Base-by-base conservation (phyloP, 2,329 filamentous ascomycete genomes). In the Nectriaceae sp. region DNA sequence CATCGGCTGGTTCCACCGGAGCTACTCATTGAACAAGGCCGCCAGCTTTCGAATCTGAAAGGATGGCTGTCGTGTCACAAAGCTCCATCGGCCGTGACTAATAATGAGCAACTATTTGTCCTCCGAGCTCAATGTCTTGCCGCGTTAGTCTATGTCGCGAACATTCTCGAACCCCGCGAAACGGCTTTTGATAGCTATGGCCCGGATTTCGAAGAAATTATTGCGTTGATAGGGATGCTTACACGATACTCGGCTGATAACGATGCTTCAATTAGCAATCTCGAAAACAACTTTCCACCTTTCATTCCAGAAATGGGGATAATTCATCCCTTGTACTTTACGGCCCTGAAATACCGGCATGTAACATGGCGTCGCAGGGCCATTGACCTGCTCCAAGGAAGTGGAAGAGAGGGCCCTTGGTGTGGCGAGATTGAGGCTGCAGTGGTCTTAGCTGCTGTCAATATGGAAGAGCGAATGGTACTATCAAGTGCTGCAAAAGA, bases 21-120 rank as follows among this genome's bases (percentile, higher is more conserved):
- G 1, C 15, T 60, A 4, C 56, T 60, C n/a, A 56, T 60, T 2
- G 54, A 60, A 4, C 56, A 60, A 20, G 57, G 57, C 10, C 54
- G 48, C 4, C 54, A 56, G 8, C 50, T 60, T 2, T 24, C 40
- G 1, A 48, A 22, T 11, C 5, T 60, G 11, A 56, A 50, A 8
- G 52, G 52, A 19, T 60, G 57, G 57, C 22, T 60, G 0, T 10
- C 52, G 3, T 11, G 3, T 1, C 51, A 60, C 13, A 15, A 35
- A 4, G 5, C 16, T 11, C 33, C n/a, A 16, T 6, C 11, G 8
- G 8, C 24, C 24, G 6, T 36, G n/a, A 4, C 42, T 0, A 11
- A 15, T 0, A 18, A 11, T 3, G 57, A 58, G 4, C 35, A 44
- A 0, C 20, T 58, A 1, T 24, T 51, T 0, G 57, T 60, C 11